Base-by-base conservation (phyloP, 352 stramenopile species). In the Phytopythium sindhum region DNA sequence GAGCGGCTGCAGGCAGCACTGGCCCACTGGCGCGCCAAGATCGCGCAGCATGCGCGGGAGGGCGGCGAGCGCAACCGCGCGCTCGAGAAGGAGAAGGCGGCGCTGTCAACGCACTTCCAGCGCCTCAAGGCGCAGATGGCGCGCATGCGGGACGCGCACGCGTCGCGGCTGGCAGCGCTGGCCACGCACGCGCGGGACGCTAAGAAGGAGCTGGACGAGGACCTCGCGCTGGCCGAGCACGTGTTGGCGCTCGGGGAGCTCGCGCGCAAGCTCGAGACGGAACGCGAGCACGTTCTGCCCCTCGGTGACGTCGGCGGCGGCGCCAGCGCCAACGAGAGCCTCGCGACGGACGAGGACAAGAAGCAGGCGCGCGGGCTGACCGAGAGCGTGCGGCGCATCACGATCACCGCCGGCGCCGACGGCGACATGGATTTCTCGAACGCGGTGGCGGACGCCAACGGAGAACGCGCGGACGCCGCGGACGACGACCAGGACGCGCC, bases 51-150 rank as follows among this genome's bases (percentile, higher is more conserved):
- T 60, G 80, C 90, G 21, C 86, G 86, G 41, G 95, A 98, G 53
- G 93, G 83, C 61, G 83, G 84, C 21, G 88, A 98, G 68, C 75
- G 90, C 19, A 98, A 98, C 73, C 75, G 74, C 26, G 79, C 85
- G 11, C 80, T 99, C 12, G 76, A 91, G 41, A 89, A 96, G 52
- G 93, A 98, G 55, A 97, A 98, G 61, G 80, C 87, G 39, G 76
- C 86, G 28, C 96, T 98, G 61, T 69, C 72, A 1, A 69, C 66
- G n/a, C 84, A 93, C 51, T 93, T 90, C 64, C 84, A 96, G 64
- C 81, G 86, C 41, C 85, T 98, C 45, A 98, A 98, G 61, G 78
- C 68, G n/a, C 79, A 86, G 45, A 97, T 98, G 89, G 95, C 96
- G 61, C 75, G 76, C 51, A 95, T 95, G 79, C 84, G 89, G 17